These are phyloP conservation scores for Daldinia childiae DNA, from an alignment of 495 filamentous ascomycete species.

Conservation along the genomic window DNA sequence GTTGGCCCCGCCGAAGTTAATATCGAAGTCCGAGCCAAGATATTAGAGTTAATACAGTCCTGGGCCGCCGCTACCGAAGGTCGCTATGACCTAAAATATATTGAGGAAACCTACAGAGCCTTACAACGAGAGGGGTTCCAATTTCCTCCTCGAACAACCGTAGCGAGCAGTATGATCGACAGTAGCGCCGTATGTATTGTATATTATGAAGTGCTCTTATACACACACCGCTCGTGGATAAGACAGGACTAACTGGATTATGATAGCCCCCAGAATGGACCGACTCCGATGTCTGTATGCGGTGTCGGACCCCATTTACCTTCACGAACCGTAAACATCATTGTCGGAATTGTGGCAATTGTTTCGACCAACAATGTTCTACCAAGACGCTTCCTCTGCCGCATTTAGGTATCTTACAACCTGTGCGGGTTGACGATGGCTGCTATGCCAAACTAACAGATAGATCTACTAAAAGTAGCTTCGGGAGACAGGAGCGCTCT, in stretches of 20 bases:
- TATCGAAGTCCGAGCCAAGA: slow-evolving; percentile 84
- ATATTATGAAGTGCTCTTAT: background rate
- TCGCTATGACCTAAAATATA: slow-evolving; percentile 81
- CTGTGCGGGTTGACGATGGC: slow-evolving; percentile 96
- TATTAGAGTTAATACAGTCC: slow-evolving; percentile 89
- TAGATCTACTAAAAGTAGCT: slow-evolving; percentile 59
- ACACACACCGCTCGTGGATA: background rate
- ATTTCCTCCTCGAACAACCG: slow-evolving; percentile 87
- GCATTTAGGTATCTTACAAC: slow-evolving; percentile 88
- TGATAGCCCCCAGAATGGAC: slow-evolving; percentile 93
- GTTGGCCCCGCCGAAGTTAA: slow-evolving; percentile 80
- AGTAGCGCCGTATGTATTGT: slow-evolving; percentile 83
- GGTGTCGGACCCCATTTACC: slow-evolving; percentile 92
- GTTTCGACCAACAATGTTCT: slow-evolving; percentile 93
- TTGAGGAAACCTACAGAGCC: slow-evolving; percentile 83
- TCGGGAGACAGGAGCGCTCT: slow-evolving; percentile 44
- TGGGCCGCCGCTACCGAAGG: slow-evolving; percentile 94
- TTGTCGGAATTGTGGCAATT: slow-evolving; percentile 96
- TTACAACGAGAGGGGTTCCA: slow-evolving; percentile 85
- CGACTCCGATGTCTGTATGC: slow-evolving; percentile 98
- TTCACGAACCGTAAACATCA: slow-evolving; percentile 99
- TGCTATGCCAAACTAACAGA: slow-evolving; percentile 91
- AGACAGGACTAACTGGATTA: slow-evolving; percentile 33
- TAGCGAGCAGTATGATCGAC: slow-evolving; percentile 94
- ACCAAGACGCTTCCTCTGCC: slow-evolving; percentile 88